A percentile compares a stretch with the other conserved stretches of the same genome.
These are phyloP conservation scores for Globisporangium emineosum DNA, from an alignment of 352 stramenopile genomes.

Conservation along the genomic window DNA sequence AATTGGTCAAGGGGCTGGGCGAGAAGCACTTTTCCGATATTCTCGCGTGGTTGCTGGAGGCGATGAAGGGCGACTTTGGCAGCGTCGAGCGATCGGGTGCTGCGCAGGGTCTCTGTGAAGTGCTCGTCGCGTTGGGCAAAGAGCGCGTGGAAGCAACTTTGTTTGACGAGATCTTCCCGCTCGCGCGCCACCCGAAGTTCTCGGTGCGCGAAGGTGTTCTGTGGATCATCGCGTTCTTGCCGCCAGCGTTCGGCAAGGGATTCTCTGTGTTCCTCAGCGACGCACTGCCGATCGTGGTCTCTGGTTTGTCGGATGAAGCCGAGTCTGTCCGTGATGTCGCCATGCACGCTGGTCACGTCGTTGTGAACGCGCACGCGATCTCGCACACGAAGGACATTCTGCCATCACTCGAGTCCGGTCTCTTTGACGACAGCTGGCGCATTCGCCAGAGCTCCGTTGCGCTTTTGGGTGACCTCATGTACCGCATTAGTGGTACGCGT, in stretches of 20 bases:
- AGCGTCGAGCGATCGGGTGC: constrained; percentile 97
- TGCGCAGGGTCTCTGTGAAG: constrained; percentile 97
- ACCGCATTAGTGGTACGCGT: constrained; percentile 96
- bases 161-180: constrained; percentile 94
- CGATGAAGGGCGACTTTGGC: constrained; percentile 92
- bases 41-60: constrained; percentile 96
- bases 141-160: constrained; percentile 74
- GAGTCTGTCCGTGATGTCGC: constrained; percentile 98
- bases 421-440: constrained; percentile 98
- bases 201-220: constrained; percentile 97
- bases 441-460: constrained; percentile 97
- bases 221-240: constrained; percentile 99
- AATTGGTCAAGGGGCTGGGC: constrained; percentile 94
- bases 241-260: constrained; percentile 90
- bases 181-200: constrained; percentile 92
- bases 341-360: constrained; percentile 96
- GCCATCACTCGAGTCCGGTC: constrained; percentile 93
- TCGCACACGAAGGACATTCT: constrained; percentile 97
- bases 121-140: constrained; percentile 85
- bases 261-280: constrained; percentile 94
- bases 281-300: constrained; percentile 96
- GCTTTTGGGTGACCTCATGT: constrained; percentile 95
- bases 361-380: constrained; percentile 96
- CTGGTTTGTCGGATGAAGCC: constrained; percentile 97
- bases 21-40: constrained; percentile 95